A percentile compares a stretch with the other conserved stretches of the same genome.
Conservation (phyloP, 257 asterid species). For the Anisodus acutangulus region DNA sequence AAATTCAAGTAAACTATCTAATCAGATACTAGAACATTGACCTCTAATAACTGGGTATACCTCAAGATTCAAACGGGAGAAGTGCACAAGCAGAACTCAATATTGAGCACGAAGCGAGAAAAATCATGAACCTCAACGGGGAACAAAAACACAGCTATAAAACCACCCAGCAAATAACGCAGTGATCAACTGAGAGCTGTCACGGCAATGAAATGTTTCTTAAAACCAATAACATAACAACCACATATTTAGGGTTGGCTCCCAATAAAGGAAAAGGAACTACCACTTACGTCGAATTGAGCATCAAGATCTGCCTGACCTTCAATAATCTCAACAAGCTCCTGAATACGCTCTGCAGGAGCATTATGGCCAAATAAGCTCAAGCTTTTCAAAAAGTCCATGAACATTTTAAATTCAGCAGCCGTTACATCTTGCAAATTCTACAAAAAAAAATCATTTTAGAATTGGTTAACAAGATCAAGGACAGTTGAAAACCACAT, state of each 20-base stretch:
- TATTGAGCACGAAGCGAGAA: background rate
- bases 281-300: constrained; percentile 70
- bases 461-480: constrained; percentile 21
- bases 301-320: constrained; percentile 99
- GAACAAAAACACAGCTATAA: background rate
- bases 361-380: constrained; percentile 85
- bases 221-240: constrained; percentile 1
- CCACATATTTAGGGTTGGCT: background rate
- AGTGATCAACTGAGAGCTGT: background rate
- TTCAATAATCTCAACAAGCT: constrained; percentile 95
- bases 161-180: background rate
- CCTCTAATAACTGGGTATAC: background rate
- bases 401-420: constrained; percentile 80
- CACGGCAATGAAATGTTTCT: background rate
- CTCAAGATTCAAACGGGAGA: constrained; percentile 6
- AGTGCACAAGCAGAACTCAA: background rate
- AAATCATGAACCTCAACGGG: background rate
- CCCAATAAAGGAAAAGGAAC: constrained; percentile 33
- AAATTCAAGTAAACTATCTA: background rate
- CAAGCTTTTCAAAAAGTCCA: constrained; percentile 90
- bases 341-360: constrained; percentile 82
- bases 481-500: background rate
- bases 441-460: constrained; percentile 47
- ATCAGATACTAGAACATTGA: background rate
- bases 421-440: constrained; percentile 94